Evolutionary conservation across 805 yeast genomes (phyloP), one percentile per base, ranked within the genome.

Genomic region (Yarrowia sp.): DNA sequence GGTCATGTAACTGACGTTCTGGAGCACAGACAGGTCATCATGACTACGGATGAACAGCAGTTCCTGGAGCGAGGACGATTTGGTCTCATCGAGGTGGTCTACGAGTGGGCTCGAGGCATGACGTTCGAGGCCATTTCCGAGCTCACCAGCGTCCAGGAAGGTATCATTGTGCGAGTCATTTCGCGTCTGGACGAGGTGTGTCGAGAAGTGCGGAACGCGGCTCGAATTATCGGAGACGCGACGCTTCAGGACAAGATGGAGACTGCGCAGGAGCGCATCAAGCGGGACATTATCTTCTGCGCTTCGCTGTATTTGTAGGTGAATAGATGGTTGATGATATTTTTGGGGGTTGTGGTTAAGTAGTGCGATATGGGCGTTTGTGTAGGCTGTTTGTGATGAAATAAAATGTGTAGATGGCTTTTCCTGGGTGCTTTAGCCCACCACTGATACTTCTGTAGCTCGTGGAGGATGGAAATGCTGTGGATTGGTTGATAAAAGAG

Each of bases 51-150:
- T 61, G 98, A 93, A 68, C 87, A 86, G 53, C 88, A 87, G 63
- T 94, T 93, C 69, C 75, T 87, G 66, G 96, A 90, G 62, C 81
- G 86, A 65, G 86, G 90, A 68, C 78, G 98, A 66, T 94, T 94
- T 74, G 96, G 93, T 0, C 79, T 94, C 69, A 88, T 90, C 74
- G 93, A 91, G 71, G 97, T 90, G 10, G 97, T 93, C 3, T 94
- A 93, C 72, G 97, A 94, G 74, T 94, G 99, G 99, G 97, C 98
- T 0, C 81, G 96, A 66, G 99, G 99, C 1, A 81, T 86, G 79
- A 81, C 96, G 0, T 94, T 94, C 77, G 87, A 88, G 66, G 96
- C 90, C 62, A 93, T 94, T 66, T 94, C 92, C 87, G 86, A 84
- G 64, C 80, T 90, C 65, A 89, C 97, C 63, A 86, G 84, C 22